A percentile compares a stretch with the other conserved stretches of the same genome.
These are phyloP conservation scores for Pseudopithomyces maydicus DNA, from an alignment of 2,329 filamentous ascomycete genomes.

Conservation along the genomic window DNA sequence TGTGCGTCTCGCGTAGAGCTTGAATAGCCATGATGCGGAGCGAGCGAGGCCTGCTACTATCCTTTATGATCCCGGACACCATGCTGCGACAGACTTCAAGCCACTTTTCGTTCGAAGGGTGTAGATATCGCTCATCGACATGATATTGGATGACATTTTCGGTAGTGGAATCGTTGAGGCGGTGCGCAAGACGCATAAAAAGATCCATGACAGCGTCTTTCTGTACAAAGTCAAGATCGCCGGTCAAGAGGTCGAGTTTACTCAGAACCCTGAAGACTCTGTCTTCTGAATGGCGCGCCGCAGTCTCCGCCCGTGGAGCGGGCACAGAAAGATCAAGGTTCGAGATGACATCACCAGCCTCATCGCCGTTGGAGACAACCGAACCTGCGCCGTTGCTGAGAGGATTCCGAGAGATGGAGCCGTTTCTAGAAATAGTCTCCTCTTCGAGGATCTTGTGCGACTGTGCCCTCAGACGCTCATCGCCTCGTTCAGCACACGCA, in stretches of 20 bases:
- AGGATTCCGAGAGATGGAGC: slow-evolving; percentile 16
- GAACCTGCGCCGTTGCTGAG: slow-evolving; percentile 13
- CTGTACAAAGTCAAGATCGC: slow-evolving; percentile 61
- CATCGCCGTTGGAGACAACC: slow-evolving; percentile 19
- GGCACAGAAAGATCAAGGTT: slow-evolving; percentile 14
- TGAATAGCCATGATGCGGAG: slow-evolving; percentile 68
- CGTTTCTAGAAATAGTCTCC: slow-evolving; percentile 36
- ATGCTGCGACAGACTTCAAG: slow-evolving; percentile 66
- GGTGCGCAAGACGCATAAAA: slow-evolving; percentile 65
- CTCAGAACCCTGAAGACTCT: slow-evolving; percentile 32
- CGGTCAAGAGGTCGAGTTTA: slow-evolving; percentile 35
- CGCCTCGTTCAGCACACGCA: slow-evolving; percentile 53
- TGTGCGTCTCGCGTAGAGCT: slow-evolving; percentile 59
- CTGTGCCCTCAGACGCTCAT: slow-evolving; percentile 26
- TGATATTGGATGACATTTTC: slow-evolving; percentile 70
- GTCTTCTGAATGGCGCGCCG: slow-evolving; percentile 26
- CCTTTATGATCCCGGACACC: slow-evolving; percentile 67
- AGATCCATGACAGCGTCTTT: slow-evolving; percentile 70
- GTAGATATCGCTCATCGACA: slow-evolving; percentile 71
- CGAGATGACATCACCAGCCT: slow-evolving; percentile 19
- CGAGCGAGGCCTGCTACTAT: slow-evolving; percentile 63
- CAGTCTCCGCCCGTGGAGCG: slow-evolving; percentile 8
- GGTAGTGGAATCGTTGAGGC: slow-evolving; percentile 68
- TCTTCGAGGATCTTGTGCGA: slow-evolving; percentile 37
- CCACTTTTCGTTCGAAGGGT: slow-evolving; percentile 73